Evolutionary conservation across 1,139 yeast species (phyloP).

Genomic region (Magnusiomyces ingens): DNA sequence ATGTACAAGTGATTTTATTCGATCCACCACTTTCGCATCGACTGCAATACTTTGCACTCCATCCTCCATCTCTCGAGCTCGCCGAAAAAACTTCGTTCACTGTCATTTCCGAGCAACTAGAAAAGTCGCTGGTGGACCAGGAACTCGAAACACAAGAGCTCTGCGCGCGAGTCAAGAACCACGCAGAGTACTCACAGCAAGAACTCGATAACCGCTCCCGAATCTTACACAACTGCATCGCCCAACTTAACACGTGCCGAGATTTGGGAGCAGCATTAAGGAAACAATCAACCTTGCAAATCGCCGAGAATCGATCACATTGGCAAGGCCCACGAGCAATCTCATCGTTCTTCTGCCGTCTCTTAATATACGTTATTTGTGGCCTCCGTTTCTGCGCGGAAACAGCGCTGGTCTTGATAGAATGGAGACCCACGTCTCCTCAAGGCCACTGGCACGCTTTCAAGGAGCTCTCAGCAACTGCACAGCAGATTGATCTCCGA

Average conservation of each 20-base stretch:
- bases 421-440: slow-evolving; percentile 28
- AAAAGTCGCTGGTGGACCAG: slow-evolving; percentile 27
- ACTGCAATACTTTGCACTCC: slow-evolving; percentile 72
- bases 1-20: slow-evolving; percentile 47
- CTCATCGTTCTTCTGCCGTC: slow-evolving; percentile 13
- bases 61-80: slow-evolving; percentile 64
- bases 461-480: slow-evolving; percentile 51
- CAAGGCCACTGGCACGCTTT: slow-evolving; percentile 26
- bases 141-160: slow-evolving; percentile 18
- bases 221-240: slow-evolving; percentile 24
- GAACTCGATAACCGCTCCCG: slow-evolving; percentile 10
- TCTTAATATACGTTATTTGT: slow-evolving; percentile 20
- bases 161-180: slow-evolving; percentile 20
- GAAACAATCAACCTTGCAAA: not conserved
- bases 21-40: slow-evolving; percentile 67
- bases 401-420: slow-evolving; percentile 34
- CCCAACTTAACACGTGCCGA: slow-evolving; percentile 31
- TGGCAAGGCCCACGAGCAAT: not conserved
- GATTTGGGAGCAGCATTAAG: slow-evolving; percentile 30
- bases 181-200: slow-evolving; percentile 14
- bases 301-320: not conserved
- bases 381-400: slow-evolving; percentile 30
- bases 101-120: slow-evolving; percentile 28
- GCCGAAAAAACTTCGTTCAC: slow-evolving; percentile 33
- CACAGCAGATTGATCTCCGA: slow-evolving; percentile 74